These are phyloP conservation scores for Prunus dulcis DNA, from an alignment of 306 rosid species.

Conservation along the genomic window DNA sequence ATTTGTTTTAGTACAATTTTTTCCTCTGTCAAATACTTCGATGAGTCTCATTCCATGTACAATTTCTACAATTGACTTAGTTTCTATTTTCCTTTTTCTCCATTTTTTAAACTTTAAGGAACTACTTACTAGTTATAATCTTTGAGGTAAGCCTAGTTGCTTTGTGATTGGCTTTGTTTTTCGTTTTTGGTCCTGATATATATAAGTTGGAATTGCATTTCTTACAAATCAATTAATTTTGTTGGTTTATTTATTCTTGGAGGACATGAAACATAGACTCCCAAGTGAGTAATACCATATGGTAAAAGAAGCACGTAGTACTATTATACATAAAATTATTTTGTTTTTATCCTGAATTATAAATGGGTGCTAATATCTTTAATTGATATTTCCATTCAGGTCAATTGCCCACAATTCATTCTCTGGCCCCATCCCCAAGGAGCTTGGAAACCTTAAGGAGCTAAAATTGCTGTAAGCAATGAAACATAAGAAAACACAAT, in stretches of 20 bases:
- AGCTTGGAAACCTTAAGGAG: conserved; percentile 33
- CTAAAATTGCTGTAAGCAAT: conserved; percentile 19
- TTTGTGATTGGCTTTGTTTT: too few species aligned
- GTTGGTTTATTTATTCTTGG: background rate
- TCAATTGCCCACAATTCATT: conserved; percentile 24
- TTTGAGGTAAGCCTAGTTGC: too few species aligned
- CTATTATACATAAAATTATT: too few species aligned
- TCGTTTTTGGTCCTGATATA: background rate
- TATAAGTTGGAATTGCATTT: background rate
- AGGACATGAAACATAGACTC: too few species aligned
- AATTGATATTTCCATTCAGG: conserved; percentile 10
- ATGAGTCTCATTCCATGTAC: background rate
- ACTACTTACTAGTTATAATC: background rate
- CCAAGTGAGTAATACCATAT: too few species aligned
- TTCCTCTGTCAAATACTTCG: background rate
- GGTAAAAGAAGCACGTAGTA: too few species aligned
- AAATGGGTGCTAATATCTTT: background rate
- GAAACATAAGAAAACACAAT: background rate
- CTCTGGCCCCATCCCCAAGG: conserved; percentile 30
- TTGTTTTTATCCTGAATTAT: background rate
- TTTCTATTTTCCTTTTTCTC: too few species aligned
- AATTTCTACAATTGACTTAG: background rate
- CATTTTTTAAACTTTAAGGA: background rate
- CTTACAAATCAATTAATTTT: background rate
- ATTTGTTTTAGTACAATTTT: background rate